Evolutionary conservation across 768 basidiomycete genomes (phyloP), one percentile per base, ranked within the genome.

Genomic region (Podaxis pistillaris): DNA sequence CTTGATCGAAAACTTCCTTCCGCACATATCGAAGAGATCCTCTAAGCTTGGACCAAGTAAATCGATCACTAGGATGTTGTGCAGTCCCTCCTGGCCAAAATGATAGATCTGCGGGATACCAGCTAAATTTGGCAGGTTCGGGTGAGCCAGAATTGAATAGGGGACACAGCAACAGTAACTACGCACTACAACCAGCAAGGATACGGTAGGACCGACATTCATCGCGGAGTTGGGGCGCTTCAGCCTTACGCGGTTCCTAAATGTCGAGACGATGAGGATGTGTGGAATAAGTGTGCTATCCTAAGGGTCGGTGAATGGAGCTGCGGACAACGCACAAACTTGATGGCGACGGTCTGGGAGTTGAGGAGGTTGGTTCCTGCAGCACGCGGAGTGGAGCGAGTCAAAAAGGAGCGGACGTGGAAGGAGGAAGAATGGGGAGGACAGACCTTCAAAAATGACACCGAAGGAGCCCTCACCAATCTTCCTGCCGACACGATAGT

Each of bases 81-180:
- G 96, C 30, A 98, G 84, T 13, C 92, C 97, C 76, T 99, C 97
- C 77, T 98, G 96, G 53, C 97, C 97, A 74, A 98, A 99, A 78
- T 99, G 96, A 80, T 98, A 98, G 75, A 99, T 98, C 79, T 98
- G 96, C 28, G 96, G 96, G 54, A 99, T 96, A 22, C 97, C 96
- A 66, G 88, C 96, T 98, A 50, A 51, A 58, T 61, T 62, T 62
- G 61, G 41, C 41, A 63, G 40, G 58, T 37, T 61, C 52, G 38
- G 33, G 56, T 61, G 52, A 65, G 60, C 30, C 56, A 66, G 63
- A 47, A 67, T 41, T 55, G 66, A 50, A 50, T 67, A 63, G 37
- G 65, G 41, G 49, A 58, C 33, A 56, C 58, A 52, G 58, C 52
- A 55, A 63, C 49, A 50, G 63, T 62, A 46, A 51, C 56, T 13